A percentile compares a stretch with the other conserved stretches of the same genome.
phyloP scores from a whole-genome alignment of 2,329 filamentous ascomycete genomes.

The Cytospora paraplurivora region DNA sequence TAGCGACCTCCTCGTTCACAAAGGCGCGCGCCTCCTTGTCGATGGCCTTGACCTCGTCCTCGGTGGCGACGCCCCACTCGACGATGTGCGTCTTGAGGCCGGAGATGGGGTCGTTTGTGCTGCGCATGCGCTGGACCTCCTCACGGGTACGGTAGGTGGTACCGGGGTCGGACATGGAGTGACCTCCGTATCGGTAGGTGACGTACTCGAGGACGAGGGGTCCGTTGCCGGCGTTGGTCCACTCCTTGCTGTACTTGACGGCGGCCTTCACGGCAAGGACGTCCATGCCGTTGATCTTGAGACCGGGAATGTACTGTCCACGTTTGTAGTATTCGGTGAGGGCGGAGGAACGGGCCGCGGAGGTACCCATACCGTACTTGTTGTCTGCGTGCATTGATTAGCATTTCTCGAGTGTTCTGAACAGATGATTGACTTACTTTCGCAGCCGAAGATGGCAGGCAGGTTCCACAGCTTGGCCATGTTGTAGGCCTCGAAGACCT shows the following conservation, averaged over 20 bases:
- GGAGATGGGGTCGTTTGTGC: slow-evolving; percentile 96
- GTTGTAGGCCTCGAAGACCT: slow-evolving; percentile 99
- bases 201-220: slow-evolving; percentile 98
- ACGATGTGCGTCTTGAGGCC: slow-evolving; percentile 97
- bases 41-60: slow-evolving; percentile 94
- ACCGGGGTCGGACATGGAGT: slow-evolving; percentile 99
- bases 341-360: slow-evolving; percentile 89
- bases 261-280: slow-evolving; percentile 97
- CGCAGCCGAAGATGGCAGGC: slow-evolving; percentile 93
- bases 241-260: slow-evolving; percentile 91
- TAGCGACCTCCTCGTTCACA: slow-evolving; percentile 87
- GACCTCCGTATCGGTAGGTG: slow-evolving; percentile 98
- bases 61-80: slow-evolving; percentile 87
- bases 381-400: slow-evolving; percentile 68
- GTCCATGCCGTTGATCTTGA: slow-evolving; percentile 99
- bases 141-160: slow-evolving; percentile 99
- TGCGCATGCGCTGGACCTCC: slow-evolving; percentile 99
- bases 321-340: slow-evolving; percentile 99
- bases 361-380: slow-evolving; percentile 99
- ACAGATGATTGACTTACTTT: slow-evolving; percentile 69
- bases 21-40: slow-evolving; percentile 89
- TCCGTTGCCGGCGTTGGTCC: slow-evolving; percentile 79
- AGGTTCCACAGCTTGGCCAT: slow-evolving; percentile 99
- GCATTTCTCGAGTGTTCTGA: background rate
- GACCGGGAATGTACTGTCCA: slow-evolving; percentile 97